Conservation (phyloP, 257 asterid species). For the Gentiana straminea region DNA sequence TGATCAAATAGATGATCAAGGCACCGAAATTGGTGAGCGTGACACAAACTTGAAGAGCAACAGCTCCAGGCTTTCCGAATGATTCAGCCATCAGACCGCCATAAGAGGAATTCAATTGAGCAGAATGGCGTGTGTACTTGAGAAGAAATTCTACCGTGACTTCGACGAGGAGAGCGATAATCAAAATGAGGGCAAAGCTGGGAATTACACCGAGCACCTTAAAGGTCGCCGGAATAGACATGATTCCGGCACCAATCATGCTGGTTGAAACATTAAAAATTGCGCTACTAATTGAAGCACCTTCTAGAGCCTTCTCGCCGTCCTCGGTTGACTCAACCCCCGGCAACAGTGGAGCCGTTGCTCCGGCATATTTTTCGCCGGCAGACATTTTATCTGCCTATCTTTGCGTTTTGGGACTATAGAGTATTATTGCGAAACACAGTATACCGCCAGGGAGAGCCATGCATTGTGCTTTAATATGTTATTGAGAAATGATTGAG, state of each 20-base stretch:
- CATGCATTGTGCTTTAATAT: neutral
- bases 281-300: slow-evolving; percentile 78
- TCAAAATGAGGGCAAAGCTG: slow-evolving; percentile 51
- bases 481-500: no score
- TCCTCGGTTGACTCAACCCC: slow-evolving; percentile 14
- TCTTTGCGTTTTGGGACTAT: neutral
- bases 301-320: slow-evolving; percentile 14
- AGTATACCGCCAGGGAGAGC: neutral
- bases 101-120: slow-evolving; percentile 58
- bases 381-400: slow-evolving; percentile 20
- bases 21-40: slow-evolving; percentile 88
- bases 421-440: no score
- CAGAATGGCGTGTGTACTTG: slow-evolving; percentile 51
- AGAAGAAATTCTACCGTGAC: slow-evolving; percentile 85
- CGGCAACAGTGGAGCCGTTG: slow-evolving; percentile 45
- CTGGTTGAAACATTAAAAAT: slow-evolving; percentile 81
- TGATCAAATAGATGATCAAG: slow-evolving; percentile 78
- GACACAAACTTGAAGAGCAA: slow-evolving; percentile 81
- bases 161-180: slow-evolving; percentile 69
- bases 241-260: slow-evolving; percentile 94
- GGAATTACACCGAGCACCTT: slow-evolving; percentile 88
- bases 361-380: slow-evolving; percentile 25
- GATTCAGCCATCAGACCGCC: slow-evolving; percentile 92
- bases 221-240: slow-evolving; percentile 91
- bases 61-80: slow-evolving; percentile 73